Evolutionary conservation across 164 flowering plant genomes (phyloP).

Genomic region (Liriodendron chinense): DNA sequence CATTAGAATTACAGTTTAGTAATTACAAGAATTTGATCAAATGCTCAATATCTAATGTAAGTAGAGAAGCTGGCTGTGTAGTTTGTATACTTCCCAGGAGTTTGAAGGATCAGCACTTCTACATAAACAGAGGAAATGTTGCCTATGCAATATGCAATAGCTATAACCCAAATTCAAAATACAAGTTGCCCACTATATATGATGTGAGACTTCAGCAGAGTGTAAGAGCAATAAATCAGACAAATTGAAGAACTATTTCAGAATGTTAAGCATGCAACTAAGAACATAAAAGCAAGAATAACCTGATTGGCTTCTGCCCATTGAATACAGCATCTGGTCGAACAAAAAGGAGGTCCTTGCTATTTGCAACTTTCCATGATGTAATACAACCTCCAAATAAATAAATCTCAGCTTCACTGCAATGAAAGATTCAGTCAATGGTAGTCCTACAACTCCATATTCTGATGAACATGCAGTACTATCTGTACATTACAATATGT

Average conservation of each 20-base stretch:
- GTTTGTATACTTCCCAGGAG: too few species aligned
- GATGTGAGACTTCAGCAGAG: not conserved
- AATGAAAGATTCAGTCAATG: constrained; percentile 6
- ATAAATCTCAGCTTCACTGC: constrained; percentile 86
- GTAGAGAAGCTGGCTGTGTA: too few species aligned
- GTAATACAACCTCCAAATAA: constrained; percentile 88
- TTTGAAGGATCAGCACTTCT: not conserved
- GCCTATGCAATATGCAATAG: not conserved
- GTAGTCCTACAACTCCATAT: not conserved
- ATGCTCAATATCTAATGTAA: not conserved
- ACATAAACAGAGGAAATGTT: not conserved
- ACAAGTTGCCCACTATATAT: not conserved
- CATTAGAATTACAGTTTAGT: not conserved
- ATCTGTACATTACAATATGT: too few species aligned
- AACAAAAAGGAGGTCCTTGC: constrained; percentile 84
- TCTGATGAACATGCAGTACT: too few species aligned
- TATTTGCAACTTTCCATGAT: constrained; percentile 79
- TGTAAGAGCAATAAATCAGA: not conserved
- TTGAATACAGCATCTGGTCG: constrained; percentile 94
- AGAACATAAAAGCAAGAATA: not conserved
- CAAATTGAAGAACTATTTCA: not conserved
- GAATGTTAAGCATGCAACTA: not conserved
- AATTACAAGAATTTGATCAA: not conserved
- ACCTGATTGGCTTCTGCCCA: constrained; percentile 97
- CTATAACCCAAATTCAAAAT: not conserved